phyloP scores from a whole-genome alignment of 257 asterid species.

The Echium plantagineum region DNA sequence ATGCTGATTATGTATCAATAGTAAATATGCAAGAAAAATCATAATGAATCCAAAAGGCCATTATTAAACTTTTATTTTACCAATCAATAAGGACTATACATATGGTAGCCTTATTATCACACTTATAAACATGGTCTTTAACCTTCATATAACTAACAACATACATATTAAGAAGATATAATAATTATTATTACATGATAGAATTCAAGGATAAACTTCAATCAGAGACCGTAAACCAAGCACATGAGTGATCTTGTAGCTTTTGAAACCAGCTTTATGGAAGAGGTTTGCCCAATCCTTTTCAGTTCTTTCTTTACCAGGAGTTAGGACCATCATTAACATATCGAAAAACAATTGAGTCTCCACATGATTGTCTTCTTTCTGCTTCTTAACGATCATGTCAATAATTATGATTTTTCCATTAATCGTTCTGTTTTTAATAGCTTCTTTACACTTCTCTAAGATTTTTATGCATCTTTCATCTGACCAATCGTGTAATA shows the following conservation, averaged over 20 bases:
- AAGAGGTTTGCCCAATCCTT: neutral
- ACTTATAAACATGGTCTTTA: too few species aligned
- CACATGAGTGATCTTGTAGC: constrained; percentile 6
- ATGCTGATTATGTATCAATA: too few species aligned
- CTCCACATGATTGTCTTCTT: constrained; percentile 2
- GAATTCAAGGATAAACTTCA: constrained; percentile 18
- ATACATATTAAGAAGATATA: too few species aligned
- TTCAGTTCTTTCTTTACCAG: constrained; percentile 15
- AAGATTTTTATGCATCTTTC: constrained; percentile 13
- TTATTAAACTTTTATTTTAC: too few species aligned
- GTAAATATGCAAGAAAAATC: too few species aligned
- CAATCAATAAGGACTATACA: too few species aligned
- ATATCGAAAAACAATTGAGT: constrained; percentile 19
- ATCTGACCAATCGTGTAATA: constrained; percentile 24
- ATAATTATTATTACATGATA: too few species aligned
- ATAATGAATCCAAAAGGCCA: too few species aligned
- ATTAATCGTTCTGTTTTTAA: constrained; percentile 11
- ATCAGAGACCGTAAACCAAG: constrained; percentile 17
- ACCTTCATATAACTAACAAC: too few species aligned
- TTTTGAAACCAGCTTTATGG: neutral
- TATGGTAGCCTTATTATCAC: too few species aligned
- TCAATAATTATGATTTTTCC: constrained; percentile 22
- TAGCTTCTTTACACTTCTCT: constrained; percentile 17
- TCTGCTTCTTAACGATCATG: constrained; percentile 2
- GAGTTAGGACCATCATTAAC: constrained; percentile 13